Base-by-base conservation (phyloP, 495 filamentous ascomycete species). In the Annulohypoxylon moriforme region DNA sequence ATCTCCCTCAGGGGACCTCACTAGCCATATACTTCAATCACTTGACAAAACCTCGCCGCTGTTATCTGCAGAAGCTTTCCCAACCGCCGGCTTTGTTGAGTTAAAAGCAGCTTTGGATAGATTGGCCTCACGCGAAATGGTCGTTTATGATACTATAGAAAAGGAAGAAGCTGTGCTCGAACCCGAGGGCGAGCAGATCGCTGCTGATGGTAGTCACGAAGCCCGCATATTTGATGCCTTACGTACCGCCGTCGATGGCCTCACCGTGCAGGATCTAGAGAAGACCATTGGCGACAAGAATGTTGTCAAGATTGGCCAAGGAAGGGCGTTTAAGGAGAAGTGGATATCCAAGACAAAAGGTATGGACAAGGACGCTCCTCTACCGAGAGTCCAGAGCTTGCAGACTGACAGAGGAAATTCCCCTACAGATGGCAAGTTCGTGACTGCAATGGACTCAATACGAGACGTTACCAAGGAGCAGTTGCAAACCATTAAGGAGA, bases 281-380 rank as follows among this genome's bases (percentile, higher is more conserved):
- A 83, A 82, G 75, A 85, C 82, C 11, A 87, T 93, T 71, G 93
- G 96, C 49, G 93, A 93, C 72, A 91, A 92, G 81, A 91, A 89
- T n/a, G 88, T 90, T 53, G 90, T 92, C 63, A 97, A 94, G 80
- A 83, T 98, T 47, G 96, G 96, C n/a, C 93, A 95, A 78, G 93
- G 94, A 59, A 97, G 94, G 81, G 96, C 96, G 46, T 95, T 98
- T 84, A 97, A 94, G 85, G 90, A 92, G 76, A 94, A 93, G 76
- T 99, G 96, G 96, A 95, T 99, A 67, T 91, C 89, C 75, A 97
- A 96, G 82, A 94, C 92, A 65, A 90, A 90, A 75, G 91, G 92
- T 33, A 85, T 82, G 65, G 77, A 84, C 4, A 56, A 7, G 34
- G 34, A 22, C 20, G 27, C 33, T 10, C 18, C 59, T 36, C 4